Conservation (phyloP, 371 early-diverging fungal genomes). For the Mucor velutinosus region DNA sequence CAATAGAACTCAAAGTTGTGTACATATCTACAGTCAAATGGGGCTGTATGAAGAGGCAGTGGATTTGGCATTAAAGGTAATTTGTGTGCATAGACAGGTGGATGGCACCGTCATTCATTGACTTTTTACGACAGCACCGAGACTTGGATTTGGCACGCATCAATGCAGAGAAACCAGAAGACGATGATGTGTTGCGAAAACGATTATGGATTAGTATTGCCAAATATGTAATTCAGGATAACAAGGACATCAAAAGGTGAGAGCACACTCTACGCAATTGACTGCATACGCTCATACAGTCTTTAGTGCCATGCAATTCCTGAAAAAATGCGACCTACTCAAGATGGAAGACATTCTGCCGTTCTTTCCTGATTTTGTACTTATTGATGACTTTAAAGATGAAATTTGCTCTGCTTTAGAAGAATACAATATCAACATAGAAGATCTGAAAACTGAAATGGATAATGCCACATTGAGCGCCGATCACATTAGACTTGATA, state of each 20-base stretch:
- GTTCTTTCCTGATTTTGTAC: slow-evolving; percentile 92
- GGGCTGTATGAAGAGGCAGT: slow-evolving; percentile 90
- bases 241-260: slow-evolving; percentile 75
- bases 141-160: slow-evolving; percentile 88
- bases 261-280: background rate
- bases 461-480: slow-evolving; percentile 88
- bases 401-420: slow-evolving; percentile 86
- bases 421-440: slow-evolving; percentile 83
- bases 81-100: background rate
- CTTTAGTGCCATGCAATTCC: slow-evolving; percentile 78
- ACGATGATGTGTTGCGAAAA: slow-evolving; percentile 74
- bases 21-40: slow-evolving; percentile 82
- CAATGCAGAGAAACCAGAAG: slow-evolving; percentile 89
- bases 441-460: slow-evolving; percentile 84
- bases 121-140: slow-evolving; percentile 50
- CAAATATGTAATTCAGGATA: slow-evolving; percentile 81
- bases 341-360: slow-evolving; percentile 95
- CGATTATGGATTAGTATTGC: slow-evolving; percentile 93
- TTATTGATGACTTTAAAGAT: slow-evolving; percentile 93
- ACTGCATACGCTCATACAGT: too few relatives aligned
- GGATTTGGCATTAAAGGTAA: slow-evolving; percentile 75
- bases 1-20: slow-evolving; percentile 75
- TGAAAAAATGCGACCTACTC: slow-evolving; percentile 78
- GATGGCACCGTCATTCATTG: slow-evolving; percentile 42
- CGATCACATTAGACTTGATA: slow-evolving; percentile 79